Evolutionary conservation across 192 early-diverging fungal genomes (phyloP).

Genomic region (Coemansia sp.): DNA sequence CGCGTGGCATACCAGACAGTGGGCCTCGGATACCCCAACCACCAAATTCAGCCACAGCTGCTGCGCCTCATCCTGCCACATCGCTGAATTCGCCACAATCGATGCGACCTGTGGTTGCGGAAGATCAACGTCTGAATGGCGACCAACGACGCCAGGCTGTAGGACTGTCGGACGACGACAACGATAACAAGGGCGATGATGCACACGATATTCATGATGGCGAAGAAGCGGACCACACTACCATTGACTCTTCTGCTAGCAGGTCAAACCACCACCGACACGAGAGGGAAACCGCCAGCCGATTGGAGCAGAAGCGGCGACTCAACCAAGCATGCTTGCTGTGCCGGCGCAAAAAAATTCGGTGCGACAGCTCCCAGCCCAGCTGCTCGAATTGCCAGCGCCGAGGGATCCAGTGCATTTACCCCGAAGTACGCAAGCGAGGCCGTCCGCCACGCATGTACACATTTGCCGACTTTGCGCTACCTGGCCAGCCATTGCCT

Average conservation of each 20-base stretch:
- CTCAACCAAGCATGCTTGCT: conserved; percentile 54
- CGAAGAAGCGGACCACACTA: not conserved
- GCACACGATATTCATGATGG: not conserved
- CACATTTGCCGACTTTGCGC: conserved; percentile 55
- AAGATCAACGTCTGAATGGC: conserved; percentile 2
- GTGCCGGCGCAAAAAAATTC: conserved; percentile 56
- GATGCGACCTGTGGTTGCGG: not conserved
- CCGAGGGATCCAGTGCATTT: conserved; percentile 55
- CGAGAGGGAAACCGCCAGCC: conserved; percentile 14
- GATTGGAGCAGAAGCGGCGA: conserved; percentile 42
- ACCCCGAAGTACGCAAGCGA: conserved; percentile 52
- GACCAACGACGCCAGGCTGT: conserved; percentile 1
- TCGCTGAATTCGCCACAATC: not conserved
- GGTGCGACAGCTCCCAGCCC: conserved; percentile 51
- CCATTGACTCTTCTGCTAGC: not conserved
- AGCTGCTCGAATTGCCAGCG: conserved; percentile 53
- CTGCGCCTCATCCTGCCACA: not conserved
- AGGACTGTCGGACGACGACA: conserved; percentile 17
- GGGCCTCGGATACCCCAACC: not conserved
- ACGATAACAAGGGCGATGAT: conserved; percentile 4
- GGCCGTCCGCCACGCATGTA: conserved; percentile 55
- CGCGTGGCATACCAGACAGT: conserved; percentile 3
- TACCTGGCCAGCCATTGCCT: conserved; percentile 50
- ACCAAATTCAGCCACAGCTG: not conserved
- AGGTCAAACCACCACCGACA: not conserved